phyloP scores from a whole-genome alignment of 495 filamentous ascomycete species.

The Haplographium delicatum region DNA sequence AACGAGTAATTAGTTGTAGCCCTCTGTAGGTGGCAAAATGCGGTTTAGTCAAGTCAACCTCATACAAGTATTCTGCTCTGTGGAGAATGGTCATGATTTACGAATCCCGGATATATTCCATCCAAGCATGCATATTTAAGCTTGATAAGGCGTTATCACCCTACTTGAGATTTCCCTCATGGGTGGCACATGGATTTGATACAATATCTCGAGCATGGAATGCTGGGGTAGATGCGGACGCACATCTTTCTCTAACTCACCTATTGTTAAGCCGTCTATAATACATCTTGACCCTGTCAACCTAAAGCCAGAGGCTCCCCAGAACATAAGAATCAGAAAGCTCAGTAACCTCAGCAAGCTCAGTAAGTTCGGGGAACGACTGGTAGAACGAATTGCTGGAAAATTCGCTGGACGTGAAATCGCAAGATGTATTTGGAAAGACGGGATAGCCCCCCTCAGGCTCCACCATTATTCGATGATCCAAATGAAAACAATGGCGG shows the following conservation, averaged over 20 bases:
- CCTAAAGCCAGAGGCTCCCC: no score
- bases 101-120: no score
- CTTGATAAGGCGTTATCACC: not conserved
- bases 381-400: no score
- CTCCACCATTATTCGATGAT: no score
- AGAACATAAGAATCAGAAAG: no score
- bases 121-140: not conserved
- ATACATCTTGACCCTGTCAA: not conserved
- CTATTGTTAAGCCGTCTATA: not conserved
- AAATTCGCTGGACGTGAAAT: no score
- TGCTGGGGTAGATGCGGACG: not conserved
- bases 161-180: not conserved
- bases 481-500: not conserved
- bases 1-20: not conserved
- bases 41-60: not conserved
- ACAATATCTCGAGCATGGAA: not conserved
- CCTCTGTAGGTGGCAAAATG: not conserved
- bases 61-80: no score
- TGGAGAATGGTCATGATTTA: no score
- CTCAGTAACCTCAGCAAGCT: no score
- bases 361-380: no score
- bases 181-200: not conserved
- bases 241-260: not conserved
- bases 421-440: no score
- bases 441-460: no score